These are phyloP conservation scores for Kazachstania africana DNA, from an alignment of 805 yeast genomes.

Conservation along the genomic window DNA sequence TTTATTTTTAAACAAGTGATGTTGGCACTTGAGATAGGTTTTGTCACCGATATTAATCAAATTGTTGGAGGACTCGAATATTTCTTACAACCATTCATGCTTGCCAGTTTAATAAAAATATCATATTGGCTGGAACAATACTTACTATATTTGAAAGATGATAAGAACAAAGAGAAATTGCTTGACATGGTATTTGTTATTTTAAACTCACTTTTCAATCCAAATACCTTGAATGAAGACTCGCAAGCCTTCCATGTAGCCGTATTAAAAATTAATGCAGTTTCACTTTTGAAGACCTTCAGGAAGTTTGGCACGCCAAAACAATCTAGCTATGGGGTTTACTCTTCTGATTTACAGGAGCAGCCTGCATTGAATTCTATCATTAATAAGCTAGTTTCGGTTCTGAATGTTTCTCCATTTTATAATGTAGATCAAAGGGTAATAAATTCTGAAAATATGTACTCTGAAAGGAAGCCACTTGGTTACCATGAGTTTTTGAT, in stretches of 20 bases:
- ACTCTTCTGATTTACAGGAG: constrained; percentile 22
- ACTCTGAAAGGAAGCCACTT: constrained; percentile 19
- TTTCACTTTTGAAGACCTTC: constrained; percentile 14
- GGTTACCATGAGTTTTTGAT: constrained; percentile 17
- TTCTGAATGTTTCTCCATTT: constrained; percentile 14
- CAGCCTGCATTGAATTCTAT: constrained; percentile 17
- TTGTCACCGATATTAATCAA: constrained; percentile 44
- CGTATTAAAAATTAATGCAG: constrained; percentile 25
- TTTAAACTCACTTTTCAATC: constrained; percentile 31
- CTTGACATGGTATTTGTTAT: constrained; percentile 28
- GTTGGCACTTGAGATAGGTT: constrained; percentile 39
- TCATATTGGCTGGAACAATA: constrained; percentile 38
- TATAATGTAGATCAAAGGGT: constrained; percentile 22
- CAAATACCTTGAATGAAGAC: constrained; percentile 35
- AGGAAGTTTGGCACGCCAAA: constrained; percentile 15
- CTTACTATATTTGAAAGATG: constrained; percentile 25
- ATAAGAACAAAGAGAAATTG: constrained; percentile 16
- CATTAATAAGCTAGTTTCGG: constrained; percentile 13
- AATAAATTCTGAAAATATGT: constrained; percentile 13
- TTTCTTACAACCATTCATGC: constrained; percentile 67
- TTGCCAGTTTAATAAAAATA: constrained; percentile 44
- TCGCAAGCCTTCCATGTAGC: constrained; percentile 33
- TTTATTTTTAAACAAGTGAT: constrained; percentile 63
- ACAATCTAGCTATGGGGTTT: constrained; percentile 21
- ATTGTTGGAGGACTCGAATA: constrained; percentile 76